phyloP scores from a whole-genome alignment of 1,139 yeast species.

The Blastobotrys aristatus region DNA sequence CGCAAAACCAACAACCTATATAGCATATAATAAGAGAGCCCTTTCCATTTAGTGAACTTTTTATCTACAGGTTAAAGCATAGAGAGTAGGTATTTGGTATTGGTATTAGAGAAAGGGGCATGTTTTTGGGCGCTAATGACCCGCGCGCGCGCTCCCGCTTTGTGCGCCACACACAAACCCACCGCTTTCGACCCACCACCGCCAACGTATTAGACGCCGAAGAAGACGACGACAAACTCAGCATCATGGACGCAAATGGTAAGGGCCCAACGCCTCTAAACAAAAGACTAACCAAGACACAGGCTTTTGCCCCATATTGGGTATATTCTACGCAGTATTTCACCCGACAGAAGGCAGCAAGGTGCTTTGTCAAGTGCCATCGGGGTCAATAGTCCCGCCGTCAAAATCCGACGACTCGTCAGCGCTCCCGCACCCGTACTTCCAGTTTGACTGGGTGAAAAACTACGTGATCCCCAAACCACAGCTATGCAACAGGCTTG shows the following conservation, averaged over 20 bases:
- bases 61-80: too few species aligned
- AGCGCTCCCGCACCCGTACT: slow-evolving; percentile 40
- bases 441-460: slow-evolving; percentile 80
- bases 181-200: background rate
- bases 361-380: slow-evolving; percentile 89
- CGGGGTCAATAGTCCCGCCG: slow-evolving; percentile 45
- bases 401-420: slow-evolving; percentile 33
- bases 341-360: slow-evolving; percentile 96
- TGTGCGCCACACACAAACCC: background rate
- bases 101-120: too few species aligned
- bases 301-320: slow-evolving; percentile 79
- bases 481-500: slow-evolving; percentile 74
- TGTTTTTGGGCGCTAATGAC: background rate
- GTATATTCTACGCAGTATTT: slow-evolving; percentile 84
- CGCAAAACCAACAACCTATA: too few species aligned
- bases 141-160: background rate
- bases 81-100: too few species aligned
- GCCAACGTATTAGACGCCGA: background rate
- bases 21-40: too few species aligned
- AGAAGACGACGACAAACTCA: background rate
- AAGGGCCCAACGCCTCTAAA: too few species aligned
- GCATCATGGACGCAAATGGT: slow-evolving; percentile 1
- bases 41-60: too few species aligned
- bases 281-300: background rate
- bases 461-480: slow-evolving; percentile 94